Evolutionary conservation across 768 basidiomycete species (phyloP).

Genomic region (Coprinopsis sp.): DNA sequence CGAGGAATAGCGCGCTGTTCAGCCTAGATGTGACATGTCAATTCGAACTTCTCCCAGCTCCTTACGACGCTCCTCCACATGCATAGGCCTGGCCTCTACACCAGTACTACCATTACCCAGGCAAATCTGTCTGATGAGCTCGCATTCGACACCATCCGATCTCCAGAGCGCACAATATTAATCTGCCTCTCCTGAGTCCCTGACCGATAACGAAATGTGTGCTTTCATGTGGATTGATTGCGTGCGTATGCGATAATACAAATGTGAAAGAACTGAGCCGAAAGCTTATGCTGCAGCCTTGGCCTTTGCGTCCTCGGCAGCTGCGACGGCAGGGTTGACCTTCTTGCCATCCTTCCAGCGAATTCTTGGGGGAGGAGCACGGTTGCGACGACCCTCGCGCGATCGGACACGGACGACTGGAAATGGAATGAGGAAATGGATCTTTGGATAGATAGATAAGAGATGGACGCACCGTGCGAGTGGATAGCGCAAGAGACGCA

Average conservation of each 20-base stretch:
- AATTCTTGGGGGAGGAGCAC: constrained; percentile 92
- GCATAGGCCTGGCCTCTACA: too few species aligned
- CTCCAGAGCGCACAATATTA: background rate
- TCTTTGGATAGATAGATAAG: constrained; percentile 4
- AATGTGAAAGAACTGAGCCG: background rate
- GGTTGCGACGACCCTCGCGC: constrained; percentile 92
- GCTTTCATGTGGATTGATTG: background rate
- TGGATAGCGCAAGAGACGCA: constrained; percentile 99
- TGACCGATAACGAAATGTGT: background rate
- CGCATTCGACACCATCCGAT: too few species aligned
- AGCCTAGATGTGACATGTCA: too few species aligned
- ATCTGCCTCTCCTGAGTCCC: background rate
- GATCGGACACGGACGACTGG: constrained; percentile 99
- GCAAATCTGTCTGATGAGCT: too few species aligned
- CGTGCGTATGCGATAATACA: constrained; percentile 1
- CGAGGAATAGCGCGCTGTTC: too few species aligned
- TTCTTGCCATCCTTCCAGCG: constrained; percentile 96
- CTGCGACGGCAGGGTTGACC: constrained; percentile 92
- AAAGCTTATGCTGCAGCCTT: constrained; percentile 45
- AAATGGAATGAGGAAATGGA: background rate
- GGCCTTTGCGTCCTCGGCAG: constrained; percentile 84
- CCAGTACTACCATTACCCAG: too few species aligned
- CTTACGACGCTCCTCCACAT: too few species aligned
- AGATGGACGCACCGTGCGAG: constrained; percentile 82
- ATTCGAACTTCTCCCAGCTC: too few species aligned